Base-by-base conservation (phyloP, 495 filamentous ascomycete genomes). In the Trichodelitschia bisporula region DNA sequence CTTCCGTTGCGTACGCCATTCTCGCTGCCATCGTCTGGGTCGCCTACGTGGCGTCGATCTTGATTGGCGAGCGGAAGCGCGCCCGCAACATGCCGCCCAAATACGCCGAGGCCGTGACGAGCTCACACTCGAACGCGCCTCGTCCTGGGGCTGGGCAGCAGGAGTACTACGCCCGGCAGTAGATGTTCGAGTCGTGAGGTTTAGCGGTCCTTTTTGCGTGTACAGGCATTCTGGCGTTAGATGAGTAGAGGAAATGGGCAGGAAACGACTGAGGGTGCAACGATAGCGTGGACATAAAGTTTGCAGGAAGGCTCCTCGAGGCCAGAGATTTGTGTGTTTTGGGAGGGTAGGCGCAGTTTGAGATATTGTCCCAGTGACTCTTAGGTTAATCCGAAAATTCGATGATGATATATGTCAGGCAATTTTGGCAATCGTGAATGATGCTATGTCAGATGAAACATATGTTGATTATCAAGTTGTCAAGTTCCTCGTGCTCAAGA, bases 21-120 rank as follows among this genome's bases (percentile, higher is more conserved):
- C 21, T 42, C 28, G 42, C 40, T 2, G 44, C 15, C 11, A 29
- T 45, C n/a, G 31, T 47, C 16, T 39, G 42, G 37, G 5, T 44
- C 1, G 28, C 30, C 0, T 50, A 43, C 21, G 30, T 48, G n/a
- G 34, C 31, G 13, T 31, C 37, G 21, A 31, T 29, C 18, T 21
- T 50, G 3, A 34, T 36, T 12, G 46, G 46, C 3, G 46, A 47
- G 38, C 20, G 30, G 3, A 33, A 25, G 34, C 15, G 29, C 8
- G 29, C 29, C 15, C 15, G 29, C 29, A 18, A 18, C 9, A 4
- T 9, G 8, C 11, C 10, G 15, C 11, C 27, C 27, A 12, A 17
- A 8, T 17, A 13, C 8, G 6, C 27, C 6, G 6, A 6, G 5
- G 6, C 6, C 27, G 27, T 29, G 6, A 12, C 6, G 6, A 17